A percentile compares a stretch with the other conserved stretches of the same genome.
phyloP scores from a whole-genome alignment of 805 yeast genomes.

The Sugiyamaella marilandica region DNA sequence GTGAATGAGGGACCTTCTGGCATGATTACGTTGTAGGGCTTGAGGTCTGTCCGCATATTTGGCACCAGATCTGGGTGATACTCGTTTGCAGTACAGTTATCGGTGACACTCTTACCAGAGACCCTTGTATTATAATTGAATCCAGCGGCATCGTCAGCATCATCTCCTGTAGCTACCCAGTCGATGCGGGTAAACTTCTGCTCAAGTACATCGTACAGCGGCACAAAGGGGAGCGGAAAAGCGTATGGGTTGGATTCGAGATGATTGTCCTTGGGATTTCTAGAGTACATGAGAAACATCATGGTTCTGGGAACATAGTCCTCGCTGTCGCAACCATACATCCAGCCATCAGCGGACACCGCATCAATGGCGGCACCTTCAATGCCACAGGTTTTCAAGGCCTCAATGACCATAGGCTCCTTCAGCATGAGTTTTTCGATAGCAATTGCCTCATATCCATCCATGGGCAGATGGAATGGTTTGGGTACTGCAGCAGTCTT shows the following conservation, averaged over 20 bases:
- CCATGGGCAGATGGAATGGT: slow-evolving; percentile 66
- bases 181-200: slow-evolving; percentile 66
- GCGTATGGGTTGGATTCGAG: slow-evolving; percentile 40
- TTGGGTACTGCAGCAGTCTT: slow-evolving; percentile 51
- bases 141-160: slow-evolving; percentile 53
- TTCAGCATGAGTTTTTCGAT: slow-evolving; percentile 46
- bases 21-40: slow-evolving; percentile 75
- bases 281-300: slow-evolving; percentile 72
- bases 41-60: slow-evolving; percentile 46
- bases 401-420: slow-evolving; percentile 58
- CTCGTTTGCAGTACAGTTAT: slow-evolving; percentile 64
- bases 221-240: slow-evolving; percentile 71
- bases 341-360: slow-evolving; percentile 76
- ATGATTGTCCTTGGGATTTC: slow-evolving; percentile 50
- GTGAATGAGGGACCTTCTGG: slow-evolving; percentile 78
- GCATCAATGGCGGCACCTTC: slow-evolving; percentile 20
- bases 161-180: slow-evolving; percentile 67
- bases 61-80: slow-evolving; percentile 29
- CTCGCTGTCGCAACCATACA: slow-evolving; percentile 73
- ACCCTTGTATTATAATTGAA: slow-evolving; percentile 45
- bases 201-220: slow-evolving; percentile 63
- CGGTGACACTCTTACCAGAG: slow-evolving; percentile 55
- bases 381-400: slow-evolving; percentile 57
- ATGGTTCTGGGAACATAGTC: slow-evolving; percentile 35
- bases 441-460: slow-evolving; percentile 58